phyloP scores from a whole-genome alignment of 495 filamentous ascomycete genomes.

The Aspergillus carlsbadensis region DNA sequence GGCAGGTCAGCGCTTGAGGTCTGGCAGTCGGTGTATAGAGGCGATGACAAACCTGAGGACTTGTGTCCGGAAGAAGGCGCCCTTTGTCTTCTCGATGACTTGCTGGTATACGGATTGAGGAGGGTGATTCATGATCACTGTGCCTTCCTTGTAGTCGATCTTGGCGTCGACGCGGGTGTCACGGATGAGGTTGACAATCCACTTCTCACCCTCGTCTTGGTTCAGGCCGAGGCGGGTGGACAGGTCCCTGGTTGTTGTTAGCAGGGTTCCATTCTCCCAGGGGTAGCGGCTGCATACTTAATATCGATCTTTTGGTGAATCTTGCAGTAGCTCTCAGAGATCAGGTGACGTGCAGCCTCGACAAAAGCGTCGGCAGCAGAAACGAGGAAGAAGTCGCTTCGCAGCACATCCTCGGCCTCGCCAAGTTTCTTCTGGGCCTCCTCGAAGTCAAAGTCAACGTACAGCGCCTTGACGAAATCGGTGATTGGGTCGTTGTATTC shows the following conservation, averaged over 20 bases:
- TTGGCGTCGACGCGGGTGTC: conserved; percentile 97
- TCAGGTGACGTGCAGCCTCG: conserved; percentile 89
- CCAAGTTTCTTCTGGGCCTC: conserved; percentile 91
- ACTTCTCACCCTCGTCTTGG: conserved; percentile 96
- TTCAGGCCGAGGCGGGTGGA: conserved; percentile 84
- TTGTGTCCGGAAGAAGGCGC: conserved; percentile 86
- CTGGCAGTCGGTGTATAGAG: neutral
- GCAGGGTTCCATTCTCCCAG: conserved; percentile 6
- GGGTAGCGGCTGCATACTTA: conserved; percentile 53
- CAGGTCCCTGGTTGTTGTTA: conserved; percentile 61
- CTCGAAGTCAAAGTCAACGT: conserved; percentile 98
- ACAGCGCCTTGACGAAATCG: conserved; percentile 92
- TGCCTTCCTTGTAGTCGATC: conserved; percentile 98
- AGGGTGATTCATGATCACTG: conserved; percentile 99
- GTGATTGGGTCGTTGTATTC: conserved; percentile 97
- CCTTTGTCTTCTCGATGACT: conserved; percentile 95
- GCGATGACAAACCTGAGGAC: conserved; percentile 54
- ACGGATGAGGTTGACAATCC: conserved; percentile 98
- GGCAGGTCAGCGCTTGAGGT: conserved; percentile 10
- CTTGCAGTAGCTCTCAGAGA: conserved; percentile 99
- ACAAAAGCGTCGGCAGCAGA: conserved; percentile 85
- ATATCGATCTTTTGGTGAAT: conserved; percentile 98
- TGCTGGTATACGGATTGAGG: conserved; percentile 98
- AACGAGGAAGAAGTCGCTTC: conserved; percentile 93
- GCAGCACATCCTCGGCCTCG: conserved; percentile 88